Evolutionary conservation across 495 filamentous ascomycete species (phyloP).

Genomic region (Penicillium roqueforti): DNA sequence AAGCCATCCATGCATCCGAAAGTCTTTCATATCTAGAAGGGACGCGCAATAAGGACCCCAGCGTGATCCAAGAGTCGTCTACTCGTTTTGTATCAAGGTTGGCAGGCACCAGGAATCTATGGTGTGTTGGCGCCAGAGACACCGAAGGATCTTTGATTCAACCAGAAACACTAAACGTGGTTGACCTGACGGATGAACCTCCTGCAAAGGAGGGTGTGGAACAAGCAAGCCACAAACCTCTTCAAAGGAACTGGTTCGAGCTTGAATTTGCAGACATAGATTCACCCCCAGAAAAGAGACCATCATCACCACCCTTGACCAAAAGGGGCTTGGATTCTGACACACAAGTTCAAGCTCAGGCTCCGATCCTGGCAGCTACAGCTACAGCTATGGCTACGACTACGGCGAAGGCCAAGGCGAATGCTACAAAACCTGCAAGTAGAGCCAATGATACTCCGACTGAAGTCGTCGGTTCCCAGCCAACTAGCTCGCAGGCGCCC

Average conservation of each 20-base stretch:
- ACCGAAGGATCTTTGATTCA: constrained; percentile 56
- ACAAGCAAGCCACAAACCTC: background rate
- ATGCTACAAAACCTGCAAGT: background rate
- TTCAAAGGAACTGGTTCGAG: constrained; percentile 28
- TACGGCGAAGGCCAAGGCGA: background rate
- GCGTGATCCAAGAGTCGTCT: background rate
- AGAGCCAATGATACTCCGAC: background rate
- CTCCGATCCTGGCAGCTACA: background rate
- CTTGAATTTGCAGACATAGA: constrained; percentile 32
- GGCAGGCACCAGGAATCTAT: constrained; percentile 47
- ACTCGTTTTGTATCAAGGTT: constrained; percentile 24
- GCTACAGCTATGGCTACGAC: background rate
- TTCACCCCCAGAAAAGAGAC: constrained; percentile 11
- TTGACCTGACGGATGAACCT: constrained; percentile 37
- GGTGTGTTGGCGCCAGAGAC: constrained; percentile 66
- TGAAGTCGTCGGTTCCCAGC: background rate
- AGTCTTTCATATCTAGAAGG: constrained; percentile 3
- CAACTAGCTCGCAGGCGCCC: constrained; percentile 10
- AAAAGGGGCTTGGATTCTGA: background rate
- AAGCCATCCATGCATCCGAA: constrained; percentile 63
- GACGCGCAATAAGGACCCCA: background rate
- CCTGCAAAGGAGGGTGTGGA: background rate
- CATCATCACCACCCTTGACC: background rate
- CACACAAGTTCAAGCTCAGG: background rate
- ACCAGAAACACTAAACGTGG: constrained; percentile 53